Percentiles rank a stretch among this genome's conserved stretches.
Conservation (phyloP, 2,329 filamentous ascomycete species). For the Tolypocladium ophioglossoides region DNA sequence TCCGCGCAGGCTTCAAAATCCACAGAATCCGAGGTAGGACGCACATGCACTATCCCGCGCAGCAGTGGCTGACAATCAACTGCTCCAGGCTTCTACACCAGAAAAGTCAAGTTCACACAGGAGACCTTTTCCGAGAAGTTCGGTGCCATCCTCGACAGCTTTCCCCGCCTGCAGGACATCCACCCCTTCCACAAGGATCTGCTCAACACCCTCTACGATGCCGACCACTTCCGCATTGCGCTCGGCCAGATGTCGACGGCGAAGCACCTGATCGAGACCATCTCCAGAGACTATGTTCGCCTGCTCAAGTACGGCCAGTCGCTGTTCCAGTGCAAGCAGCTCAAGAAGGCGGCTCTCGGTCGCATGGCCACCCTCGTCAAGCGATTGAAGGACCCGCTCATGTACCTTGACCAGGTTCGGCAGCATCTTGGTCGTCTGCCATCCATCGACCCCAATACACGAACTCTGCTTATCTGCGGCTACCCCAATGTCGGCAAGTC, state of each 20-base stretch:
- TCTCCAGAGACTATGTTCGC: conserved; percentile 90
- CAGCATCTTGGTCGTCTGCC: conserved; percentile 96
- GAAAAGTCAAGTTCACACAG: conserved; percentile 96
- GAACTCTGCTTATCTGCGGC: conserved; percentile 90
- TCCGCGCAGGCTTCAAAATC: conserved; percentile 89
- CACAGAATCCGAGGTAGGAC: conserved; percentile 63
- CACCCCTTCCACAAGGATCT: conserved; percentile 78
- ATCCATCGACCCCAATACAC: conserved; percentile 95
- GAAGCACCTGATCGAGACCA: conserved; percentile 93
- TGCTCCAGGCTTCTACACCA: conserved; percentile 73
- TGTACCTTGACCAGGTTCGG: conserved; percentile 84
- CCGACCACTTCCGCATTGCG: conserved; percentile 94
- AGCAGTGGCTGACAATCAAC: conserved; percentile 7
- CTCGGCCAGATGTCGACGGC: conserved; percentile 93
- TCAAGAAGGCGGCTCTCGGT: conserved; percentile 91
- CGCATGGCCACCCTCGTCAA: conserved; percentile 98
- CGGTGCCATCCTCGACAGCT: conserved; percentile 78
- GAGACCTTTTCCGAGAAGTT: conserved; percentile 97
- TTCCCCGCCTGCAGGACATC: conserved; percentile 86
- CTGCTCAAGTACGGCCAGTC: conserved; percentile 88
- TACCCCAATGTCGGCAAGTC: conserved; percentile 98
- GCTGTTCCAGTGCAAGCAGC: conserved; percentile 97
- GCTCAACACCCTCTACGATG: conserved; percentile 97
- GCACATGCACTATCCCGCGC: not conserved
- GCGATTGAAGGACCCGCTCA: conserved; percentile 83